Percentiles rank a stretch among this genome's conserved stretches.
phyloP scores from a whole-genome alignment of 129 eudicot species.

The Logfia minima region DNA sequence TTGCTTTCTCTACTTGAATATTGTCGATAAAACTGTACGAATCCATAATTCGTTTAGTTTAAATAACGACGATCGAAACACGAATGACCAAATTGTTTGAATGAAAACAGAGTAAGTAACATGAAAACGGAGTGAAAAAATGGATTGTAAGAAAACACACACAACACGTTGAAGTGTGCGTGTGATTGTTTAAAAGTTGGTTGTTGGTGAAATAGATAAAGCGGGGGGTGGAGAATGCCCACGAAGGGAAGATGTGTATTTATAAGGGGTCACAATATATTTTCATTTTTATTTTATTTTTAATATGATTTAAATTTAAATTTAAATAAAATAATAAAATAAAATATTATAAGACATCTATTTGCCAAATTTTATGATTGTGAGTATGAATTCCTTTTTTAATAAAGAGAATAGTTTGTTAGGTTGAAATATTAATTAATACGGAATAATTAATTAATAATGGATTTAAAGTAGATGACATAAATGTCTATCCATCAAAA shows the following conservation, averaged over 20 bases:
- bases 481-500: no score
- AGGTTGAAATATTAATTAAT: no score
- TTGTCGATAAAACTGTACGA: slow-evolving; percentile 25
- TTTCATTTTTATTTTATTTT: background rate
- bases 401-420: no score
- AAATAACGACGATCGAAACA: background rate
- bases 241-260: slow-evolving; percentile 18
- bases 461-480: no score
- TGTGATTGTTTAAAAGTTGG: slow-evolving; percentile 1
- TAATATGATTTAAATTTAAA: no score
- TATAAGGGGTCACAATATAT: slow-evolving; percentile 20
- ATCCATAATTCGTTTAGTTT: slow-evolving; percentile 23
- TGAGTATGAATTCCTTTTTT: background rate
- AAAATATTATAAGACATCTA: no score
- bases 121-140: slow-evolving; percentile 17
- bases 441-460: no score
- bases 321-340: no score
- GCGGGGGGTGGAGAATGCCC: background rate
- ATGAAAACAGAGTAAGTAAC: background rate
- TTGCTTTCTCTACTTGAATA: slow-evolving; percentile 46
- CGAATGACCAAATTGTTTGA: background rate
- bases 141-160: background rate
- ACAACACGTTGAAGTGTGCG: slow-evolving; percentile 20
- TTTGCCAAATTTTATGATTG: background rate
- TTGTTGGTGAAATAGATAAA: slow-evolving; percentile 1